Base-by-base conservation (phyloP, 768 basidiomycete species). In the Pleurotus tuoliensis region DNA sequence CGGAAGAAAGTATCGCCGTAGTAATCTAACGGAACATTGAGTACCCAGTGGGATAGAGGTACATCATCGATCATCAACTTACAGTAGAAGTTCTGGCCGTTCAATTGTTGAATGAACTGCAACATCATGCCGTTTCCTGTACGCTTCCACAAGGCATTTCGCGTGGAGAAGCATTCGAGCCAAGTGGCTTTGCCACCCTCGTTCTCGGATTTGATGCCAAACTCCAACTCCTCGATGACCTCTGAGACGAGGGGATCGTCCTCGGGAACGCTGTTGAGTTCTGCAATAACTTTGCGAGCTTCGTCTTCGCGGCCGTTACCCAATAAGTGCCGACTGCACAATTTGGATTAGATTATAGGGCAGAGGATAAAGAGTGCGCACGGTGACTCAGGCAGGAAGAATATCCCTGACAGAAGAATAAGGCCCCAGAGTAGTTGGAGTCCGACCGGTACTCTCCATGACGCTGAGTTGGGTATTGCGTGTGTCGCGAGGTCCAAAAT, bases 61-160 rank as follows among this genome's bases (percentile, higher is more conserved):
- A 43, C 16, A 37, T 16, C 11, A 27, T 6, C 3, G 15, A 16
- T 18, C 13, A 39, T 24, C 13, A 9, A 46, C 82, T 59, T 59
- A 87, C 87, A 88, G 68, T 87, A 88, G 70, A 89, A 90, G 66
- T 88, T 90, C 68, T 92, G 88, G 12, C 88, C 88, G 57, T 90
- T 88, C 27, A 91, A 69, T 61, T 91, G 88, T 61, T 91, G 88
- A 52, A 92, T 82, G 64, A 90, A 90, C 61, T 89, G 88, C 44
- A 89, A 68, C 84, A 89, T 88, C 84, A 89, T 88, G n/a, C 89
- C 88, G 58, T 90, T 90, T 34, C 75, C 66, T 12, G 88, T 91
- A 54, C 90, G 78, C 68, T 84, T 86, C 82, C 87, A 89, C 43
- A 91, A 68, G 63, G 76, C 71, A 61, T 89, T 87, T 44, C 82